Evolutionary conservation across 768 basidiomycete genomes (phyloP).

Genomic region (Galerina marginata): DNA sequence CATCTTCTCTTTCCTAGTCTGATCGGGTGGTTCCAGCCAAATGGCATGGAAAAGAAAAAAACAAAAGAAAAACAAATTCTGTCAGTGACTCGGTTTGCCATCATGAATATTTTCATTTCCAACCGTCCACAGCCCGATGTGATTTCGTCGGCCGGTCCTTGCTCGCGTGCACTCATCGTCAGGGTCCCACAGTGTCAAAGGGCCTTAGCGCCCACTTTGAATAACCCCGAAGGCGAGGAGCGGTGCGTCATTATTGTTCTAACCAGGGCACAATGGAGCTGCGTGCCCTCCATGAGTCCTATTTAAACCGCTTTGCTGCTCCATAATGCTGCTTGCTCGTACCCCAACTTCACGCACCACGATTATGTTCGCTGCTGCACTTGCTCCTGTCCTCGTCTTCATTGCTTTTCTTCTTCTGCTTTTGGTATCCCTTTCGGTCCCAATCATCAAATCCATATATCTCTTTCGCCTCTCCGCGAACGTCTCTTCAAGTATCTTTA

Average conservation of each 20-base stretch:
- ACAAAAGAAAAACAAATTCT: constrained; percentile 4
- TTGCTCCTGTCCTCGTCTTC: constrained; percentile 51
- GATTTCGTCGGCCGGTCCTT: background rate
- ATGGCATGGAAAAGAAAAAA: constrained; percentile 1
- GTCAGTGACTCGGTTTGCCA: background rate
- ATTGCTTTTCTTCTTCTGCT: constrained; percentile 65
- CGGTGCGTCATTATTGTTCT: constrained; percentile 26
- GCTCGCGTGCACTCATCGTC: constrained; percentile 4
- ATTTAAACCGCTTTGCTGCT: constrained; percentile 4
- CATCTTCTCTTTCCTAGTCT: constrained; percentile 9
- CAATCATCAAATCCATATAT: constrained; percentile 61
- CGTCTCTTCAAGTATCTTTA: constrained; percentile 35
- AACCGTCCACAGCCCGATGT: background rate
- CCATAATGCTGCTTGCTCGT: background rate
- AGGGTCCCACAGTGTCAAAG: constrained; percentile 6
- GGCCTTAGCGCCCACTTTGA: constrained; percentile 24
- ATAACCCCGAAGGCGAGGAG: background rate
- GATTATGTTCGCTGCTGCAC: constrained; percentile 27
- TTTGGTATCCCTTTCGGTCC: constrained; percentile 64
- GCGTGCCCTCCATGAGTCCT: background rate
- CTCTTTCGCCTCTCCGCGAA: constrained; percentile 54
- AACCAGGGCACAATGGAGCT: constrained; percentile 21
- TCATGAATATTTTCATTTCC: background rate
- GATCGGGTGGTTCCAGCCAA: constrained; percentile 5
- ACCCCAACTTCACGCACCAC: background rate